Conservation (phyloP, 1,139 yeast species). For the Suhomyces bokatorum region DNA sequence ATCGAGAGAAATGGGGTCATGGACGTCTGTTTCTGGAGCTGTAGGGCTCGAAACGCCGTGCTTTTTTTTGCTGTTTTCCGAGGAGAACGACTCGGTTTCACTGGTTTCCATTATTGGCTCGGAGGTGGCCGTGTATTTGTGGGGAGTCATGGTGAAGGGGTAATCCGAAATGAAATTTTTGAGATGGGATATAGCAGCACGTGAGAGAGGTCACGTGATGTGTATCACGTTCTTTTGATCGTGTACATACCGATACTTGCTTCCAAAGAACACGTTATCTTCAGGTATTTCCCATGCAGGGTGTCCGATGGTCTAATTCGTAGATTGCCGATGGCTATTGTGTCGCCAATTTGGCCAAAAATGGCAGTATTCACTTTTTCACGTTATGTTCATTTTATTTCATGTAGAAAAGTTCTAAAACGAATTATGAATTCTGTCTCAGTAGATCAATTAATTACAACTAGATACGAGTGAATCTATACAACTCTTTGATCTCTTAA, state of each 20-base stretch:
- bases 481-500: no score
- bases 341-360: no score
- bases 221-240: background rate
- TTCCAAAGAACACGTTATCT: background rate
- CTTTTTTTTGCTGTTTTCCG: slow-evolving; percentile 13
- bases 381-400: no score
- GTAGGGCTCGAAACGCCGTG: slow-evolving; percentile 1
- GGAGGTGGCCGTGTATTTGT: slow-evolving; percentile 5
- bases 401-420: no score
- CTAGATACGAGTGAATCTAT: no score
- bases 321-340: no score
- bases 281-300: no score
- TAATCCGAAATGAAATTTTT: slow-evolving; percentile 1
- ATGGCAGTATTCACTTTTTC: no score
- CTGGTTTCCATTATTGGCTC: slow-evolving; percentile 19
- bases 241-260: background rate
- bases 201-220: background rate
- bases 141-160: slow-evolving; percentile 9
- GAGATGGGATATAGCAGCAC: slow-evolving; percentile 3
- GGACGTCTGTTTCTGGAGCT: slow-evolving; percentile 1
- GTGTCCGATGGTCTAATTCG: no score
- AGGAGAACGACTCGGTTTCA: slow-evolving; percentile 20
- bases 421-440: no score
- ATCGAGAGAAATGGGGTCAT: slow-evolving; percentile 16
- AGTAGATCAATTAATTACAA: no score